Conservation (phyloP, 345 rosid species). For the Brassica incana region DNA sequence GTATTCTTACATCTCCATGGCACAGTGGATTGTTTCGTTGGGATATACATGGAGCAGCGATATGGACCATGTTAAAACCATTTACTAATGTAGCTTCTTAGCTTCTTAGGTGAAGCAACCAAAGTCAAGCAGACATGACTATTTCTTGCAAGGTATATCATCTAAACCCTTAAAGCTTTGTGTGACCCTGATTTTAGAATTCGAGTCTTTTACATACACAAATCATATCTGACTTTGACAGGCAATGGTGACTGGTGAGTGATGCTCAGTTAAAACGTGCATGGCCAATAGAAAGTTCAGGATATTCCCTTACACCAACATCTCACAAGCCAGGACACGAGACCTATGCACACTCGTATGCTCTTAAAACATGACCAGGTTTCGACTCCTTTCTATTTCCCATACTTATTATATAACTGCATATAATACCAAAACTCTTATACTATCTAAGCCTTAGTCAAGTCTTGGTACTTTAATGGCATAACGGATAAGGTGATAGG, state of each 20-base stretch:
- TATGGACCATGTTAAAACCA: conserved; percentile 63
- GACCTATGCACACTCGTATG: conserved; percentile 81
- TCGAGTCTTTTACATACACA: not conserved
- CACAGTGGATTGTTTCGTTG: conserved; percentile 74
- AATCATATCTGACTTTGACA: conserved; percentile 37
- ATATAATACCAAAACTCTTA: conserved; percentile 21
- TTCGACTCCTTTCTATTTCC: conserved; percentile 8
- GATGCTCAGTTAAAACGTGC: conserved; percentile 62
- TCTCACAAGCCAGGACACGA: conserved; percentile 56
- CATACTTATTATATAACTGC: conserved; percentile 15
- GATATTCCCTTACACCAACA: conserved; percentile 60
- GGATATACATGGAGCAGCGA: conserved; percentile 75
- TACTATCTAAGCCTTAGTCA: not conserved
- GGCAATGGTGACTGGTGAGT: conserved; percentile 54
- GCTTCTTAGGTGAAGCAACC: no score
- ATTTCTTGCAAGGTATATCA: conserved; percentile 61
- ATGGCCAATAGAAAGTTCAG: conserved; percentile 61
- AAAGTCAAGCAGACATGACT: conserved; percentile 11
- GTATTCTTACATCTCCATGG: conserved; percentile 65
- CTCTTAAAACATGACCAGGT: conserved; percentile 38
- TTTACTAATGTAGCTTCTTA: no score
- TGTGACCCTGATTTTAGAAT: not conserved
- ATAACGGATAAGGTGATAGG: not conserved
- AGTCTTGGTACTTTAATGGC: not conserved
- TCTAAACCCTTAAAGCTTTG: conserved; percentile 8